Conservation (phyloP, 345 rosid species). For the Camelina hispida region DNA sequence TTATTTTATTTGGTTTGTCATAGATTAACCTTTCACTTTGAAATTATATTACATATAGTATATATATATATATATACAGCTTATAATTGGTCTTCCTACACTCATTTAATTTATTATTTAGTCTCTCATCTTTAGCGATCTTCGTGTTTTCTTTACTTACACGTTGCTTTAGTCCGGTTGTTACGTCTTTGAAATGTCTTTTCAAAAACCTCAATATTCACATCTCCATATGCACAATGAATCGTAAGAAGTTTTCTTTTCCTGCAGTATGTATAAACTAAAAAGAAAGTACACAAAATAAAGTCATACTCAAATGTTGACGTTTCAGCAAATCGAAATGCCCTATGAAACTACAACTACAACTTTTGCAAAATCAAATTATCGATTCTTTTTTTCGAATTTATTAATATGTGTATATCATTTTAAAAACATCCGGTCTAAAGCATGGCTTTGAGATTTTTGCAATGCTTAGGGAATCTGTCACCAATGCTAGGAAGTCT, state of each 20-base stretch:
- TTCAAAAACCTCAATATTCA: conserved; percentile 23
- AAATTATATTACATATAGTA: conserved; percentile 7
- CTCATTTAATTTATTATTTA: conserved; percentile 15
- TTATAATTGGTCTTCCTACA: neutral
- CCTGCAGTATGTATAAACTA: neutral
- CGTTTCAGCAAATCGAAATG: conserved; percentile 21
- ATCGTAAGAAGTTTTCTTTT: neutral
- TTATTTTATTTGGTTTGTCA: neutral
- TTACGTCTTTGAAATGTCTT: conserved; percentile 38
- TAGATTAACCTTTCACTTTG: conserved; percentile 14
- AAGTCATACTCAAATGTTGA: conserved; percentile 25
- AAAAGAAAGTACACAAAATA: conserved; percentile 18
- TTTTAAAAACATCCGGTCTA: neutral
- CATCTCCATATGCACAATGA: neutral
- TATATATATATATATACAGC: neutral
- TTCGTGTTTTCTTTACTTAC: conserved; percentile 35
- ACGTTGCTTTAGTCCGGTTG: conserved; percentile 33
- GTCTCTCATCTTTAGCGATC: conserved; percentile 32
- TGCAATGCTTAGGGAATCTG: conserved; percentile 21
- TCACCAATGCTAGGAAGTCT: conserved; percentile 24
- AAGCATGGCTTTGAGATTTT: conserved; percentile 4
- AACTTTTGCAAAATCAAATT: conserved; percentile 11
- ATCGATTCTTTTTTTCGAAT: neutral
- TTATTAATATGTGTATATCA: neutral
- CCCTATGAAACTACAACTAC: conserved; percentile 2